Evolutionary conservation across 345 rosid species (phyloP).

Genomic region (Ailanthus altissimus): DNA sequence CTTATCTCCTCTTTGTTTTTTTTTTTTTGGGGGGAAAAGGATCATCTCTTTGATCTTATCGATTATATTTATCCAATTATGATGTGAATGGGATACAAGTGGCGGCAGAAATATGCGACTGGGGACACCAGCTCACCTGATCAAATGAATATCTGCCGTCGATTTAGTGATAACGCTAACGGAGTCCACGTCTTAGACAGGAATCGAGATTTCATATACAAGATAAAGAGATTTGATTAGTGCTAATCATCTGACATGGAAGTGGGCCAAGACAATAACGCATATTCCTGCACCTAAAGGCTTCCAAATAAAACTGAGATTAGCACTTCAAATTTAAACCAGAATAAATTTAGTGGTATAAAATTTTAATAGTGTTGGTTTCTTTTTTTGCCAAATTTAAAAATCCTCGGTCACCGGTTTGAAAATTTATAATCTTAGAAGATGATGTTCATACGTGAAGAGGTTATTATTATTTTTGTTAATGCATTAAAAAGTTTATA

Average conservation of each 20-base stretch:
- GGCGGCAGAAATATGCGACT: neutral
- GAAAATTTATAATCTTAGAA: no score
- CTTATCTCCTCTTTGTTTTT: conserved; percentile 41
- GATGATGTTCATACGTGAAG: no score
- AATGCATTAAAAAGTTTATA: no score
- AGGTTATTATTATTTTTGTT: no score
- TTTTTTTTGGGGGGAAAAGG: no score
- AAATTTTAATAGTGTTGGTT: no score
- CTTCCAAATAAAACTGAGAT: neutral
- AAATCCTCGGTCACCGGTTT: no score
- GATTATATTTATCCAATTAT: conserved; percentile 7
- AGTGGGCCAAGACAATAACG: neutral
- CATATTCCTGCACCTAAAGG: neutral
- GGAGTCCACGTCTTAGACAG: conserved; percentile 3
- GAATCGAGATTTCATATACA: neutral
- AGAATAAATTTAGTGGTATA: no score
- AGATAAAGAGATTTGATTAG: neutral
- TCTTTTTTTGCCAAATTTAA: no score
- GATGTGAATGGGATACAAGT: neutral
- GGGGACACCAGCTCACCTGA: conserved; percentile 1
- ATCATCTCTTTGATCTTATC: conserved; percentile 41
- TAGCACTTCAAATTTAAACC: neutral
- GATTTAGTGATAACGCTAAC: neutral
- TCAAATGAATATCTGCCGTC: neutral
- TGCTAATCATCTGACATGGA: neutral